Evolutionary conservation across 2,329 filamentous ascomycete species (phyloP), one percentile per base, ranked within the genome.

Genomic region (Westerdykella ornata): DNA sequence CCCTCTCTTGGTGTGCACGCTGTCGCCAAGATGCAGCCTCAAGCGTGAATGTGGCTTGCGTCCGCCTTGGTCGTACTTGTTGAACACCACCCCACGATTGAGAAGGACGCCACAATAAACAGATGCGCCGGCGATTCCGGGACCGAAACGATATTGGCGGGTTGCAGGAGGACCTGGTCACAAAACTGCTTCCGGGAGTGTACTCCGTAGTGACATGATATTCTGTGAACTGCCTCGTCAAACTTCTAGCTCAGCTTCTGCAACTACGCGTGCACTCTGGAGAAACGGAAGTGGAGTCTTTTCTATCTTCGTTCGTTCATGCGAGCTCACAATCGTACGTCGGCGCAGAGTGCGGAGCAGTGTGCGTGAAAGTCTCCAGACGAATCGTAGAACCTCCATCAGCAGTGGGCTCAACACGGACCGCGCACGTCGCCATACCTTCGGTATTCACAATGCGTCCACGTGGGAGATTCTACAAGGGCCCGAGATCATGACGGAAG

Each of bases 61-160:
- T 39, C 42, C 41, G 40, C 40, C 42, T 47, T 47, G 39, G 40
- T 37, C 29, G 36, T 41, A 26, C n/a, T n/a, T n/a, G 26, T 8
- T 29, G 30, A 33, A 33, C 30, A 14, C n/a, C 30, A 5, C 14
- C 30, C 35, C 39, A 39, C 43, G 41, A 47, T 26, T 44, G 31
- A 48, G 40, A 48, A 36, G 44, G 39, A 47, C 53, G 57, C 59
- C 57, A 62, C 54, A 38, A 50, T 42, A 41, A 32, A 38, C 34
- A 48, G 41, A 42, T 41, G 30, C 36, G 36, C 37, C 60, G 59
- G 60, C 54, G 45, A 48, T 45, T 39, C 59, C 59, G 59, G 39
- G 26, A 19, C n/a, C 12, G 26, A 28, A n/a, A 7, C 30, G 30
- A 29, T 33, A 33, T 14, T 5, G 3, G 8, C 12, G 5, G 5